Conservation (phyloP, 2,329 filamentous ascomycete genomes). For the Botryosphaeria agaves region DNA sequence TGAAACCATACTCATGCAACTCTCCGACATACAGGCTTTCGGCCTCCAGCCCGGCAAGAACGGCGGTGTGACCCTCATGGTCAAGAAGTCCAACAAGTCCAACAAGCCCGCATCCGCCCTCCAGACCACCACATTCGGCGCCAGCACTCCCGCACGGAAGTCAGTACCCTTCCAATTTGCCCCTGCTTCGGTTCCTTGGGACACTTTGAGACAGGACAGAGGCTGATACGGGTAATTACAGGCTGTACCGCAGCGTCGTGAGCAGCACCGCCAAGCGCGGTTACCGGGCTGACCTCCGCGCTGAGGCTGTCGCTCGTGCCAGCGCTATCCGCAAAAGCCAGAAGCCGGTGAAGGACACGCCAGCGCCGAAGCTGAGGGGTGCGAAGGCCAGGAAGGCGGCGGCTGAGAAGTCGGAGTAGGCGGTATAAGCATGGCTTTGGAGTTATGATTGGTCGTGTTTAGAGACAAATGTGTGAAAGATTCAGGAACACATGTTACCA, state of each 20-base stretch:
- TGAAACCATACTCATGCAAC: not conserved
- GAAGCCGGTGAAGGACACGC: slow-evolving; percentile 57
- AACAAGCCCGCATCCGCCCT: slow-evolving; percentile 56
- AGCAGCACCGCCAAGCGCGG: slow-evolving; percentile 64
- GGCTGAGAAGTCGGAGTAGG: not conserved
- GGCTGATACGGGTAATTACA: slow-evolving; percentile 17
- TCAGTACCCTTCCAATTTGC: slow-evolving; percentile 30
- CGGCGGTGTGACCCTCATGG: slow-evolving; percentile 62
- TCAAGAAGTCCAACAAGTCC: slow-evolving; percentile 61
- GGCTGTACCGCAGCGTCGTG: slow-evolving; percentile 81
- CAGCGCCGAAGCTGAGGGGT: slow-evolving; percentile 53
- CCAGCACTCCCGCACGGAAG: slow-evolving; percentile 64
- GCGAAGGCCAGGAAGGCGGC: slow-evolving; percentile 12
- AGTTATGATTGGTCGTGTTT: not conserved
- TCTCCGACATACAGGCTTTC: slow-evolving; percentile 50
- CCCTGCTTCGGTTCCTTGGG: slow-evolving; percentile 2
- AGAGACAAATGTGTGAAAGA: too few species aligned
- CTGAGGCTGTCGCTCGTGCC: slow-evolving; percentile 64
- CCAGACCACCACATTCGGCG: slow-evolving; percentile 50
- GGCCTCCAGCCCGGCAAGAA: slow-evolving; percentile 61
- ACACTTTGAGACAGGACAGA: slow-evolving; percentile 8
- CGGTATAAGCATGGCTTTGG: not conserved
- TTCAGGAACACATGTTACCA: not conserved
- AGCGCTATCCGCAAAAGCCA: slow-evolving; percentile 70
- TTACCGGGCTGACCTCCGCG: slow-evolving; percentile 47